Percentiles rank a stretch among this genome's conserved stretches.
Conservation (phyloP, 2,329 filamentous ascomycete species). For the Fusarium phyllophilum region DNA sequence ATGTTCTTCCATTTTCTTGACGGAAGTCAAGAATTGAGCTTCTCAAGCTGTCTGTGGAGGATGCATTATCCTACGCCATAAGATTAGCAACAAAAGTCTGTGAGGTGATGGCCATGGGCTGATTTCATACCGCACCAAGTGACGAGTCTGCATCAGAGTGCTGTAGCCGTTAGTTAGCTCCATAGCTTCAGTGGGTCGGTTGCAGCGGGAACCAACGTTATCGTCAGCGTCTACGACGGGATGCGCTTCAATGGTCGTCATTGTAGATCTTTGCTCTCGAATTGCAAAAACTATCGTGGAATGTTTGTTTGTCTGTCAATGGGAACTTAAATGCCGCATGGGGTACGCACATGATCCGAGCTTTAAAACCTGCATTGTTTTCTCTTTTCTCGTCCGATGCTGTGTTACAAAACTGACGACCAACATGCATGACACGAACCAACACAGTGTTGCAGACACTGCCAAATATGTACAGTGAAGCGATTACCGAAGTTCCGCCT, state of each 20-base stretch:
- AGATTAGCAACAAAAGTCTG: neutral
- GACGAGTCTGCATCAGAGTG: neutral
- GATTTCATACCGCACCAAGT: neutral
- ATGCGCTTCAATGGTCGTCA: conserved; percentile 19
- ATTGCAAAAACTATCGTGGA: neutral
- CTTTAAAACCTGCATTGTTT: neutral
- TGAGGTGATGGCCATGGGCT: no score
- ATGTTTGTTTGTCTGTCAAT: neutral
- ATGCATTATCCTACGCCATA: neutral
- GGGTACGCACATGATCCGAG: neutral
- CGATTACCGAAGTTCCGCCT: neutral
- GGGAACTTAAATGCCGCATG: conserved; percentile 8
- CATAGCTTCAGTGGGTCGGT: no score
- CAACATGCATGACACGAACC: conserved; percentile 2
- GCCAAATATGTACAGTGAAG: neutral
- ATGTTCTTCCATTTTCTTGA: conserved; percentile 21
- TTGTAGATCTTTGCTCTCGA: neutral
- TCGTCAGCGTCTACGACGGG: conserved; percentile 10
- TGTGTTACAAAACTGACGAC: neutral
- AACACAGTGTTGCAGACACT: neutral
- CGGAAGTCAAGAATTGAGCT: conserved; percentile 17
- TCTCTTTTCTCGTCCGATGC: conserved; percentile 1
- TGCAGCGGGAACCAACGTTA: neutral
- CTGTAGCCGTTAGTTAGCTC: neutral
- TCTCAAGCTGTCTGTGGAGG: conserved; percentile 17